A percentile compares a stretch with the other conserved stretches of the same genome.
phyloP scores from a whole-genome alignment of 2,329 filamentous ascomycete species.

The Penicillium sp. region DNA sequence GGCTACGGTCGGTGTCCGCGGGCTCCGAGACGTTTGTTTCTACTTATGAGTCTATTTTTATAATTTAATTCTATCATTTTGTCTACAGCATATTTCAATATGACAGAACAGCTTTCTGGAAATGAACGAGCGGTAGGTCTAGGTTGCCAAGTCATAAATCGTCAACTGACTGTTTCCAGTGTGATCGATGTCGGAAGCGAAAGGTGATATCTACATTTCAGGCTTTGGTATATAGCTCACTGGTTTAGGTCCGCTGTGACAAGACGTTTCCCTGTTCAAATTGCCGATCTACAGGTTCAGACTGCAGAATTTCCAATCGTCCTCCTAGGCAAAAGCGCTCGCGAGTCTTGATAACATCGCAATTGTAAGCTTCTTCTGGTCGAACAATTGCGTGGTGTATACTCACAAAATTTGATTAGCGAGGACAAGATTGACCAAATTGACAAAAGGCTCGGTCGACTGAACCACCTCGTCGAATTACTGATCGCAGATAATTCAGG shows the following conservation, averaged over 20 bases:
- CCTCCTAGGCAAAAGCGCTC: neutral
- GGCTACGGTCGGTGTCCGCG: too few species aligned
- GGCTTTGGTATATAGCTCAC: too few species aligned
- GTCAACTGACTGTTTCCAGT: neutral
- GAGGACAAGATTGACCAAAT: neutral
- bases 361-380: neutral
- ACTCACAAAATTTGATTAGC: neutral
- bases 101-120: neutral
- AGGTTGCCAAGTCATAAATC: neutral
- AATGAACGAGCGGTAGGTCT: neutral
- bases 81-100: neutral
- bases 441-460: neutral
- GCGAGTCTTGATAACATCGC: neutral
- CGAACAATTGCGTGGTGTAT: neutral
- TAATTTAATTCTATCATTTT: neutral
- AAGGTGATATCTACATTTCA: neutral
- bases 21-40: too few species aligned
- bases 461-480: neutral
- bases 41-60: too few species aligned
- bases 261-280: neutral
- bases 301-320: neutral
- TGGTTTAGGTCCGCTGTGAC: neutral
- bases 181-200: slow-evolving; percentile 5
- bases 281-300: neutral
- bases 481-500: too few species aligned